Evolutionary conservation across 164 flowering plant species (phyloP), one percentile per base, ranked within the genome.

Genomic region (Kalanchoe fedtschenkoi): DNA sequence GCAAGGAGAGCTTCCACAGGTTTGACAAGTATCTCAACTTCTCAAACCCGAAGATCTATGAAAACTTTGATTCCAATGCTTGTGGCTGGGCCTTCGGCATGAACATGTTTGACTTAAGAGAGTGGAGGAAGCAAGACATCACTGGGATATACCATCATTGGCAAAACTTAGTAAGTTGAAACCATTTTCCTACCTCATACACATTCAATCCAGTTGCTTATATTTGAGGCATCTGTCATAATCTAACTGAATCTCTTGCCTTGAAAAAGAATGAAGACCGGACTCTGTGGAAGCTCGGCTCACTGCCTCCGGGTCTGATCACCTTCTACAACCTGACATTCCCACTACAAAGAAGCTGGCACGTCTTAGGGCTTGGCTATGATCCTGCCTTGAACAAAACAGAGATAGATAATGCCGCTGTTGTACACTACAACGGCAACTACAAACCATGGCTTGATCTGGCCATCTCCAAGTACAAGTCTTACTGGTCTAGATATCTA

Each of bases 31-130:
- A 93, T 77, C 92, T 93, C 60, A 93, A 90, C 69, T 93, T 93
- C 74, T 78, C 96, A 16, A 81, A 93, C 72, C 96, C 97, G 28
- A 69, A 67, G 69, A 93, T 93, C 53, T 69, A 78, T 28, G 73
- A 80, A 56, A 88, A 85, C 69, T 93, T 93, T 68, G 80, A 85
- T 69, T 90, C 91, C 63, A 84, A 78, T 74, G 97, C 97, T 41
- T 93, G 99, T 78, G 99, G 96, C 19, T 90, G 97, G 99, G 99
- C 99, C 47, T 93, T 72, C 74, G 99, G 99, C 37, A 90, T 93
- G 97, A 93, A 93, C 70, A 78, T 93, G 55, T 93, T 93, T 69
- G 97, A 93, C 80, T 72, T 93, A 73, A 80, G 78, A 65, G 88
- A 83, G 68, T 93, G 99, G 97, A 86, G 67, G 76, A 87, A 73